Evolutionary conservation across 2,329 filamentous ascomycete species (phyloP), one percentile per base, ranked within the genome.

Genomic region (Diaporthe sp.): DNA sequence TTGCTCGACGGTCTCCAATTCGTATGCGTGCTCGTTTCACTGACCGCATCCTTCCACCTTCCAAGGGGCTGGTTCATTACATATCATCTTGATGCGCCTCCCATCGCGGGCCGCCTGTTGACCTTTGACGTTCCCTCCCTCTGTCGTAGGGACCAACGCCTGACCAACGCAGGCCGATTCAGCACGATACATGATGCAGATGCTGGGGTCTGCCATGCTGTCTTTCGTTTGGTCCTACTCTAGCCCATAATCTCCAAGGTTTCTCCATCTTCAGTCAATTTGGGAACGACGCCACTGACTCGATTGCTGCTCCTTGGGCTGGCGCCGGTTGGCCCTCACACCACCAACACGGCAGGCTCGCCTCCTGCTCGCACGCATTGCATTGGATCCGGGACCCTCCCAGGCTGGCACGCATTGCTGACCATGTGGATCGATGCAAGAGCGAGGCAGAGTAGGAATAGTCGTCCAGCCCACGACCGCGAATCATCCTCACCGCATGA

Each of bases 371-470:
- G 64, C 47, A 50, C 75, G 70, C 74, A 72, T 75, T 57, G 71
- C 66, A 58, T 70, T 71, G 66, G 58, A 54, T 47, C 60, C 58
- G 47, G 66, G 52, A 64, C 50, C 47, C 50, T 72, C 45, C 45
- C 47, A 71, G 47, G 38, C 54, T 74, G 70, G 76, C 71, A 76
- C 76, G 80, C 77, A 80, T 81, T 78, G 78, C 78, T 78, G 79
- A 80, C 78, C 78, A 81, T 82, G 80, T 80, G 79, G 79, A 76
- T 74, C 77, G 73, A 40, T 75, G 64, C 73, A 61, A 57, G 54
- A 66, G 38, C 69, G 38, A 76, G 73, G 75, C 73, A 73, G 75
- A 75, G 74, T 50, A 69, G 74, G 74, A 75, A 69, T 71, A 75
- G 71, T 64, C 42, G 30, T 72, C 45, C 57, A 73, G 64, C 57